Conservation (phyloP, 495 filamentous ascomycete species). For the Darksidea phi region DNA sequence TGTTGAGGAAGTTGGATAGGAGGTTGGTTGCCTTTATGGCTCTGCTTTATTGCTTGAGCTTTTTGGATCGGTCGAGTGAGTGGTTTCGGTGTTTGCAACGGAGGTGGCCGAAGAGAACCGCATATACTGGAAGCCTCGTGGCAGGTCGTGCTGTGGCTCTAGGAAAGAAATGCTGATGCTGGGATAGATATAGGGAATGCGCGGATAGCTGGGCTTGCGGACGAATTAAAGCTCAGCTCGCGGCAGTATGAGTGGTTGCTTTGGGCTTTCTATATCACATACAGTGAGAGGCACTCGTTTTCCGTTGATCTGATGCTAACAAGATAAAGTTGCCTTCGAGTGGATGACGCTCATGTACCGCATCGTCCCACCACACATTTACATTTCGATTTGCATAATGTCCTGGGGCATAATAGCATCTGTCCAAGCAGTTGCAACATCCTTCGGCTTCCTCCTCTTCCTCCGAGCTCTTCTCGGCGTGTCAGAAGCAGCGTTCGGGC, state of each 20-base stretch:
- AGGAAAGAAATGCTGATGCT: slow-evolving; percentile 48
- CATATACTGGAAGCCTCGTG: too few species aligned
- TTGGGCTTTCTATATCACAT: slow-evolving; percentile 68
- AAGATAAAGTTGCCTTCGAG: slow-evolving; percentile 58
- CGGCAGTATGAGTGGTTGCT: slow-evolving; percentile 66
- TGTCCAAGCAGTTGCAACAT: slow-evolving; percentile 54
- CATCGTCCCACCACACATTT: slow-evolving; percentile 57
- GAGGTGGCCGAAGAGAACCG: too few species aligned
- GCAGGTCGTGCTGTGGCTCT: too few species aligned
- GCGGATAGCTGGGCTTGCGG: slow-evolving; percentile 67
- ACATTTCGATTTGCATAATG: slow-evolving; percentile 53
- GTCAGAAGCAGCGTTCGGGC: slow-evolving; percentile 44
- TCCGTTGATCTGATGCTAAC: background rate
- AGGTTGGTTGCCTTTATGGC: slow-evolving; percentile 77
- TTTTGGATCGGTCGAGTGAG: slow-evolving; percentile 73
- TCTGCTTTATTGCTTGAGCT: slow-evolving; percentile 76
- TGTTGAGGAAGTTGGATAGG: slow-evolving; percentile 72
- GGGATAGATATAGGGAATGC: slow-evolving; percentile 49
- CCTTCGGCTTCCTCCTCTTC: slow-evolving; percentile 45
- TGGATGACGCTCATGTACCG: slow-evolving; percentile 58
- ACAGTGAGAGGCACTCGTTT: slow-evolving; percentile 42
- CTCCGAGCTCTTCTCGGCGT: slow-evolving; percentile 32
- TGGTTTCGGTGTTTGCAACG: background rate
- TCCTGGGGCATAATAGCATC: slow-evolving; percentile 70
- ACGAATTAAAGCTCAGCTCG: slow-evolving; percentile 56